phyloP scores from a whole-genome alignment of 768 basidiomycete genomes.

The Polyporus arcularius region DNA sequence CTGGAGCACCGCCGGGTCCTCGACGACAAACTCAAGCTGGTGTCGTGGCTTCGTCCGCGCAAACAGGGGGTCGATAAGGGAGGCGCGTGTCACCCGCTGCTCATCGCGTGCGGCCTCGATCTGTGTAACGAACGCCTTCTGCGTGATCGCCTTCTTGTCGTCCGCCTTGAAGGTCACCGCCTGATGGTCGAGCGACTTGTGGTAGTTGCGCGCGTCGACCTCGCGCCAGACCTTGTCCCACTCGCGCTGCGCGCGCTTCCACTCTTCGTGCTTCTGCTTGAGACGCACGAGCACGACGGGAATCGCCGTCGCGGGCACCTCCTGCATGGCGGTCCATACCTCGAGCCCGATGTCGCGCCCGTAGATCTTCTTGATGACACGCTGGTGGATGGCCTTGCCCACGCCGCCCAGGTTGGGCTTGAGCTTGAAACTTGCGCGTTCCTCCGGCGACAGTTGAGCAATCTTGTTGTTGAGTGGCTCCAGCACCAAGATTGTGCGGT shows the following conservation, averaged over 20 bases:
- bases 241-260: conserved; percentile 95
- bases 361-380: conserved; percentile 97
- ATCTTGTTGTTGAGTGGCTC: conserved; percentile 93
- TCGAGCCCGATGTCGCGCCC: conserved; percentile 83
- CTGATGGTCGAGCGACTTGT: conserved; percentile 92
- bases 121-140: conserved; percentile 78
- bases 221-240: conserved; percentile 99
- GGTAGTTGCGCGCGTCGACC: conserved; percentile 91
- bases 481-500: conserved; percentile 85
- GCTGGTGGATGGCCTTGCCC: conserved; percentile 84
- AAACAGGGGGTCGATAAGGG: conserved; percentile 51
- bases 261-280: conserved; percentile 97
- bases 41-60: conserved; percentile 67
- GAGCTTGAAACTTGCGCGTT: conserved; percentile 78
- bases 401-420: conserved; percentile 88
- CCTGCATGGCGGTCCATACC: conserved; percentile 87
- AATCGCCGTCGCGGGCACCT: conserved; percentile 84
- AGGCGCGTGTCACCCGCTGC: conserved; percentile 71
- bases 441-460: conserved; percentile 72
- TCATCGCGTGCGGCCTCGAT: conserved; percentile 85
- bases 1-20: conserved; percentile 75
- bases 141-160: conserved; percentile 83
- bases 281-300: conserved; percentile 87
- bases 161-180: conserved; percentile 85
- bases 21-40: conserved; percentile 79